These are phyloP conservation scores for Penicillium aurantiogriseum DNA, from an alignment of 2,329 filamentous ascomycete species.

Conservation along the genomic window DNA sequence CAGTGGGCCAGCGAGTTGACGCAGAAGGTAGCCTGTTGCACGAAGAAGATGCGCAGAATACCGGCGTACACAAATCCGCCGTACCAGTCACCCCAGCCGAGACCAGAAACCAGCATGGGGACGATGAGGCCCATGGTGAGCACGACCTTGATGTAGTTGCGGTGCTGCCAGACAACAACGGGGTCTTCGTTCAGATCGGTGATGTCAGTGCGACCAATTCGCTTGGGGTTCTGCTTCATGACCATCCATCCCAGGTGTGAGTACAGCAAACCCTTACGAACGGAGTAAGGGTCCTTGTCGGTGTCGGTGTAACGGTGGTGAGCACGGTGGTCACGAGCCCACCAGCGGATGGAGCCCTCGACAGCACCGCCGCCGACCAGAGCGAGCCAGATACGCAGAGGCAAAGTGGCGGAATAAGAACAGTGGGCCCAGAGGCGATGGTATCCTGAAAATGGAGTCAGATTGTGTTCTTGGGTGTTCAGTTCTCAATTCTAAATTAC, in stretches of 20 bases:
- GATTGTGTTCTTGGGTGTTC: neutral
- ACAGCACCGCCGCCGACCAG: constrained; percentile 79
- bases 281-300: constrained; percentile 87
- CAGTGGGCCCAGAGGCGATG: constrained; percentile 85
- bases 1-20: constrained; percentile 89
- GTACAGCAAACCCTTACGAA: constrained; percentile 83
- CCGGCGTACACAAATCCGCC: constrained; percentile 83
- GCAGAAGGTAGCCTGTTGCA: constrained; percentile 90
- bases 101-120: constrained; percentile 71
- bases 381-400: constrained; percentile 78
- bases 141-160: constrained; percentile 78
- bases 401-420: constrained; percentile 73
- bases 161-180: constrained; percentile 84
- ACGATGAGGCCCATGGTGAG: constrained; percentile 73
- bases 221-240: constrained; percentile 89
- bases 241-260: constrained; percentile 88
- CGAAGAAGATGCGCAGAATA: constrained; percentile 83
- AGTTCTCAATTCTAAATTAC: constrained; percentile 24
- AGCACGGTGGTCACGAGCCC: constrained; percentile 80
- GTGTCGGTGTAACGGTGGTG: constrained; percentile 92
- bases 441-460: constrained; percentile 53
- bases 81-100: constrained; percentile 76
- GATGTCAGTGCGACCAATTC: constrained; percentile 83
- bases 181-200: constrained; percentile 83
- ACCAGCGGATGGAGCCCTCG: constrained; percentile 84